A percentile compares a stretch with the other conserved stretches of the same genome.
These are phyloP conservation scores for Bathelium albidoporum DNA, from an alignment of 495 filamentous ascomycete genomes.

Conservation along the genomic window DNA sequence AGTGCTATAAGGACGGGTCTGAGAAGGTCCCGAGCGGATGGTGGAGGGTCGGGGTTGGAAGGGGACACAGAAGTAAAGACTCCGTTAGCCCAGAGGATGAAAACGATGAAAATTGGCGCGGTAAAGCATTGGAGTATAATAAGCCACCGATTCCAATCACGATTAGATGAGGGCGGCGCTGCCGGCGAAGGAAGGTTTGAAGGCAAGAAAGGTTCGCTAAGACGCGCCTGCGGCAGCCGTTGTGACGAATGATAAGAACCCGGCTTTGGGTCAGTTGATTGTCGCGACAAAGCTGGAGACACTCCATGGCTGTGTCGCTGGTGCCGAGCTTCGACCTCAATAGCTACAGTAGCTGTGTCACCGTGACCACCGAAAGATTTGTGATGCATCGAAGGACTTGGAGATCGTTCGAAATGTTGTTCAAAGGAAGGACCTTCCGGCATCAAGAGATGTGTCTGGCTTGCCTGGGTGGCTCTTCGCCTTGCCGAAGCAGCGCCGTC, in stretches of 20 bases:
- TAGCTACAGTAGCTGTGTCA: constrained; percentile 9
- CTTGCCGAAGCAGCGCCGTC: neutral
- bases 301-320: constrained; percentile 15
- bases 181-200: neutral
- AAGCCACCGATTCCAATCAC: constrained; percentile 84
- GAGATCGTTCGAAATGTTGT: neutral
- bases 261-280: neutral
- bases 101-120: constrained; percentile 71
- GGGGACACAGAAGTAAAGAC: constrained; percentile 17
- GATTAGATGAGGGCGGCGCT: neutral
- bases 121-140: constrained; percentile 74
- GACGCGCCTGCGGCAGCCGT: neutral
- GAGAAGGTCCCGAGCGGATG: constrained; percentile 38
- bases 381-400: neutral
- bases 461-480: neutral
- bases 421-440: neutral
- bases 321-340: constrained; percentile 21
- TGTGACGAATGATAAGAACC: neutral
- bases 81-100: constrained; percentile 66
- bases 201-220: neutral
- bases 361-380: constrained; percentile 3
- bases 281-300: neutral
- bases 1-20: constrained; percentile 58
- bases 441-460: neutral
- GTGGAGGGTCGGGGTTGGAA: constrained; percentile 36